Evolutionary conservation across 768 basidiomycete species (phyloP).

Genomic region (Boletus vermiculosoides): DNA sequence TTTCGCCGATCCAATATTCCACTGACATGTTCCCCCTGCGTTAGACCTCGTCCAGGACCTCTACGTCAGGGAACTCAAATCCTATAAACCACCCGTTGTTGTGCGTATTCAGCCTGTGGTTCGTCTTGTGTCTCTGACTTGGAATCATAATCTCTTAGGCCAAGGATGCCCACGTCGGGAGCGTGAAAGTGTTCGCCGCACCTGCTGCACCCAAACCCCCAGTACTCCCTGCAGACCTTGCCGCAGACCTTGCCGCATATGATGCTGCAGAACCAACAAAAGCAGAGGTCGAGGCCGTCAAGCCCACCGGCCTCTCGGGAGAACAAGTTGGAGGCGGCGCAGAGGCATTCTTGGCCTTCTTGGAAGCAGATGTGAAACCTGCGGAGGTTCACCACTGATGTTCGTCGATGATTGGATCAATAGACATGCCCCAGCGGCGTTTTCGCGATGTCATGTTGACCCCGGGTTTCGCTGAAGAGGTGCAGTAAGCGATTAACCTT

Average conservation of each 20-base stretch:
- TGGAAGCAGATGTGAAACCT: conserved; percentile 78
- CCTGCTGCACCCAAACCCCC: conserved; percentile 78
- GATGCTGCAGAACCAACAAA: conserved; percentile 73
- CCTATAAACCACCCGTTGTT: conserved; percentile 74
- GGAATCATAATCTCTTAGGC: conserved; percentile 48
- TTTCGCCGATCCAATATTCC: conserved; percentile 23
- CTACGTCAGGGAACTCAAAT: conserved; percentile 86
- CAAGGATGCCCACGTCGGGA: conserved; percentile 86
- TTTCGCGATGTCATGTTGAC: neutral
- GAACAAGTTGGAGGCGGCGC: conserved; percentile 46
- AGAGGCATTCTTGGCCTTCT: conserved; percentile 74
- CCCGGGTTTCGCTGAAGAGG: neutral
- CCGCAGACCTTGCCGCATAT: conserved; percentile 84
- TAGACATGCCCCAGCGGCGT: conserved; percentile 12
- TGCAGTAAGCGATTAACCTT: neutral
- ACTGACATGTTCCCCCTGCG: conserved; percentile 3
- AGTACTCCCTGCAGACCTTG: conserved; percentile 75
- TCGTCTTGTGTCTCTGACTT: neutral
- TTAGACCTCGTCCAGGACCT: conserved; percentile 91
- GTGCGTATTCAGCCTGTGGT: conserved; percentile 46
- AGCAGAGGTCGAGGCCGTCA: conserved; percentile 41
- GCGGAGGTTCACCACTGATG: conserved; percentile 54
- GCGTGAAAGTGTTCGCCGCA: conserved; percentile 76
- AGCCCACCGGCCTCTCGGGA: conserved; percentile 21
- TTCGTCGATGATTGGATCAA: conserved; percentile 9